Percentiles rank a stretch among this genome's conserved stretches.
These are phyloP conservation scores for Boletus speciosus DNA, from an alignment of 768 basidiomycete species.

Conservation along the genomic window DNA sequence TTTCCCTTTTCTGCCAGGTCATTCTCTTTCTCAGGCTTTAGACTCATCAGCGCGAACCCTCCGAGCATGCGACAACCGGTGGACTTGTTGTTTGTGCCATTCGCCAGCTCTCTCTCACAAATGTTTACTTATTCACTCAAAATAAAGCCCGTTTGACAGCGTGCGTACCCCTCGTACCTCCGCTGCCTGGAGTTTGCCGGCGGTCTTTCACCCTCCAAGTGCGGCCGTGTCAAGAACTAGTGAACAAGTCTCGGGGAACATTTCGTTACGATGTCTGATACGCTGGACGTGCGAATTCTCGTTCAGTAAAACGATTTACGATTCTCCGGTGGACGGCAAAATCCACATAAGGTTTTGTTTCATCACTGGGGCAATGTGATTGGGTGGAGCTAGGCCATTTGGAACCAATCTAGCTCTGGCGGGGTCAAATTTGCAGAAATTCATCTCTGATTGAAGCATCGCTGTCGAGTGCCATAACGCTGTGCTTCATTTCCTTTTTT, in stretches of 20 bases:
- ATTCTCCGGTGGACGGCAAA: background rate
- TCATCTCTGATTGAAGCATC: slow-evolving; percentile 1
- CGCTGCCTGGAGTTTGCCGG: slow-evolving; percentile 15
- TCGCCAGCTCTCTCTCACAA: background rate
- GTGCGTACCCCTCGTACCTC: slow-evolving; percentile 16
- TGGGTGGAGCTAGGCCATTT: slow-evolving; percentile 5
- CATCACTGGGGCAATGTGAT: slow-evolving; percentile 2
- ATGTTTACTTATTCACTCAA: slow-evolving; percentile 8
- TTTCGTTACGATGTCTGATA: slow-evolving; percentile 4
- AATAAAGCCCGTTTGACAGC: slow-evolving; percentile 21
- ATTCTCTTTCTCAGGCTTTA: slow-evolving; percentile 27
- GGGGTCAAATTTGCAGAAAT: slow-evolving; percentile 1
- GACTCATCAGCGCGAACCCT: slow-evolving; percentile 12
- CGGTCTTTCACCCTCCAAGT: slow-evolving; percentile 2
- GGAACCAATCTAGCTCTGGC: background rate
- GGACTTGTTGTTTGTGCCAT: too few relatives aligned
- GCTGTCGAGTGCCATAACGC: slow-evolving; percentile 1
- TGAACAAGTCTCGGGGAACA: slow-evolving; percentile 9
- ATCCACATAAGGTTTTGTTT: slow-evolving; percentile 16
- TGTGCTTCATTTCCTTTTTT: background rate
- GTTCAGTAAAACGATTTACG: background rate
- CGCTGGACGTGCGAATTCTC: slow-evolving; percentile 11
- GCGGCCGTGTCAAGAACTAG: slow-evolving; percentile 10
- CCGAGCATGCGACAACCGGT: too few relatives aligned
- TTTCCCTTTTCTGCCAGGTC: slow-evolving; percentile 8